phyloP scores from a whole-genome alignment of 1,284 basidiomycete species.

The Malassezia globosa region DNA sequence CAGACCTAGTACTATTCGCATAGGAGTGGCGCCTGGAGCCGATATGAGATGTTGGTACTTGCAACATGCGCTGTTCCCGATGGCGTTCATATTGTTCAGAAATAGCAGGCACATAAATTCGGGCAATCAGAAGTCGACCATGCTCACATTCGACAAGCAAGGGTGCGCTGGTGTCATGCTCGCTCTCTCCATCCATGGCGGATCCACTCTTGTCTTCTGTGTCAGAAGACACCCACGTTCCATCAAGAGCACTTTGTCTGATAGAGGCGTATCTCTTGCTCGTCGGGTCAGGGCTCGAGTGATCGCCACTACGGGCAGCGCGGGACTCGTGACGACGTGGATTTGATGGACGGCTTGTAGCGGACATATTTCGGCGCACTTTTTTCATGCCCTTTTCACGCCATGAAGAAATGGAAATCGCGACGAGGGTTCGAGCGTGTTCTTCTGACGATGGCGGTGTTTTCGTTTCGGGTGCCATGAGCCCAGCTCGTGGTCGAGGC shows the following conservation, averaged over 20 bases:
- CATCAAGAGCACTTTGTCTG: not conserved
- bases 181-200: not conserved
- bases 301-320: not conserved
- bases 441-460: not conserved
- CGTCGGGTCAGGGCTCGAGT: not conserved
- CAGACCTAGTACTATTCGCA: not conserved
- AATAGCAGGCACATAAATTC: not conserved
- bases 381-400: not conserved
- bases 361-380: not conserved
- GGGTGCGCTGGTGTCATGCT: not conserved
- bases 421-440: not conserved
- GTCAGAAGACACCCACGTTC: not conserved
- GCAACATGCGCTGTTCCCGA: not conserved
- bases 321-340: not conserved
- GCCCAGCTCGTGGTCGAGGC: not conserved
- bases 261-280: not conserved
- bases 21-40: conserved; percentile 2
- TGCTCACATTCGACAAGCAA: conserved; percentile 8
- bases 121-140: conserved; percentile 10
- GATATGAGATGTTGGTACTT: not conserved
- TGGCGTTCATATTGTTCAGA: not conserved
- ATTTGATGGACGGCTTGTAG: not conserved
- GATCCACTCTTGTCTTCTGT: not conserved
- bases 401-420: conserved; percentile 9
- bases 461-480: not conserved